Percentiles rank a stretch among this genome's conserved stretches.
These are phyloP conservation scores for Claviceps lovelessii DNA, from an alignment of 2,329 filamentous ascomycete species.

Conservation along the genomic window DNA sequence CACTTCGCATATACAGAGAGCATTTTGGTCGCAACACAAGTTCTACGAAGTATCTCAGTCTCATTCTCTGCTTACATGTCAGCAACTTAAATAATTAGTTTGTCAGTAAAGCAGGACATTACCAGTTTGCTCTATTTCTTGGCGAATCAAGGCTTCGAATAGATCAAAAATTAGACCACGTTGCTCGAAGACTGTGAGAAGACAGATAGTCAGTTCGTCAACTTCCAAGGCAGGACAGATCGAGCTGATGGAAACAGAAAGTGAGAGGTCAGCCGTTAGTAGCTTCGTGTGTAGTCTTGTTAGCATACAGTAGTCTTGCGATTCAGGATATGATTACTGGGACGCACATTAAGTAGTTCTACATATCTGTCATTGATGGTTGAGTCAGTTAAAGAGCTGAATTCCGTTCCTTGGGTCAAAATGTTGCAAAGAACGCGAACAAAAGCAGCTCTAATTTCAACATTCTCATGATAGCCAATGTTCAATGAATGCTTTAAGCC, in stretches of 20 bases:
- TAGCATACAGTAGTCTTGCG: neutral
- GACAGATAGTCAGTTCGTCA: constrained; percentile 52
- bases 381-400: constrained; percentile 52
- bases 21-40: constrained; percentile 60
- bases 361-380: constrained; percentile 57
- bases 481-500: constrained; percentile 55
- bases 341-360: constrained; percentile 39
- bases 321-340: neutral
- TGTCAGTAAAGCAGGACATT: neutral
- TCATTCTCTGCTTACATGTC: constrained; percentile 39
- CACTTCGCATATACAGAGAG: constrained; percentile 57
- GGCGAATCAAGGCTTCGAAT: constrained; percentile 51
- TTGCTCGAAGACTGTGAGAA: constrained; percentile 57
- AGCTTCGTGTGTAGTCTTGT: constrained; percentile 24
- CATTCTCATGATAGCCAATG: constrained; percentile 56
- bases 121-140: constrained; percentile 55
- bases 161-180: constrained; percentile 48
- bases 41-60: constrained; percentile 50
- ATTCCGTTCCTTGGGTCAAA: constrained; percentile 56
- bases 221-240: constrained; percentile 54
- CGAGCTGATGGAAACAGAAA: constrained; percentile 49
- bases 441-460: constrained; percentile 55
- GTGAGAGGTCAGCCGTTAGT: constrained; percentile 45
- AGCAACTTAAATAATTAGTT: constrained; percentile 5
- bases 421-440: constrained; percentile 59